Conservation (phyloP, 371 early-diverging fungal genomes). For the Apophysomyces elegans region DNA sequence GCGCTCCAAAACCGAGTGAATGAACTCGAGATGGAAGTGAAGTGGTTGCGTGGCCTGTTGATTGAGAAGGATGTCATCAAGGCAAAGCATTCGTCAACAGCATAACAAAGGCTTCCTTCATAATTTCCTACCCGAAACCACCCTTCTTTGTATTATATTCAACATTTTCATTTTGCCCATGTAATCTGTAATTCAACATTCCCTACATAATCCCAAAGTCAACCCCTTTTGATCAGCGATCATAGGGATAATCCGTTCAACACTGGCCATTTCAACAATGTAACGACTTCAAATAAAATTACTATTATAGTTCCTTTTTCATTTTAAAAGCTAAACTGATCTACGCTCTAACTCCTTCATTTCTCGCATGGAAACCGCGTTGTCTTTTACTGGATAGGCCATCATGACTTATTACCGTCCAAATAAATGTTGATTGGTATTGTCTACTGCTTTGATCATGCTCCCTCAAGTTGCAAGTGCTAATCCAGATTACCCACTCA, state of each 20-base stretch:
- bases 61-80: constrained; percentile 66
- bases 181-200: constrained; percentile 32
- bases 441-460: too few species aligned
- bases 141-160: constrained; percentile 27
- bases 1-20: constrained; percentile 67
- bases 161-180: constrained; percentile 15
- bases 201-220: constrained; percentile 6
- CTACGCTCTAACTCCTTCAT: too few species aligned
- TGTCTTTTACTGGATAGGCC: too few species aligned
- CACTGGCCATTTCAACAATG: constrained; percentile 20
- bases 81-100: background rate
- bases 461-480: too few species aligned
- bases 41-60: constrained; percentile 84
- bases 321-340: too few species aligned
- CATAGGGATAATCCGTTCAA: constrained; percentile 17
- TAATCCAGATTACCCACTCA: too few species aligned
- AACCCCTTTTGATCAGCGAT: constrained; percentile 18
- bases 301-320: background rate
- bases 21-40: constrained; percentile 88
- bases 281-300: constrained; percentile 1
- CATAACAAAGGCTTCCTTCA: background rate
- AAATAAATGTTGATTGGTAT: too few species aligned
- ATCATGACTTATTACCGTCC: too few species aligned
- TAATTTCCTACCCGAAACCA: background rate
- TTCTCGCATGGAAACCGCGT: too few species aligned